Conservation (phyloP, 1,284 basidiomycete species). For the Ganoderma multipileum region DNA sequence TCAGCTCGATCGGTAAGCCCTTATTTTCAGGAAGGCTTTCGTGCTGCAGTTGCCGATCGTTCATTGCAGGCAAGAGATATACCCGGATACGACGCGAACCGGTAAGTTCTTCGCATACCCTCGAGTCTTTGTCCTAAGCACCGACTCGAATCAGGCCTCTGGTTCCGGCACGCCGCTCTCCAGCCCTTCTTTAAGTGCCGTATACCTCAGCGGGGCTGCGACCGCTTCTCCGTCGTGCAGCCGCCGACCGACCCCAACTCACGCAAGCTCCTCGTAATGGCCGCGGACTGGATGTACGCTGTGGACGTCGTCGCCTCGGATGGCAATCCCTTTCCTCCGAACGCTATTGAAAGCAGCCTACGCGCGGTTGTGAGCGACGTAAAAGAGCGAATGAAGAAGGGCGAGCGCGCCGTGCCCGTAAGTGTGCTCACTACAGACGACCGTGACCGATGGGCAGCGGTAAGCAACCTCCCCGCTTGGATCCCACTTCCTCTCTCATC, state of each 20-base stretch:
- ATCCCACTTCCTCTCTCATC: neutral
- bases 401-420: slow-evolving; percentile 67
- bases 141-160: slow-evolving; percentile 53
- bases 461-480: slow-evolving; percentile 43
- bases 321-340: slow-evolving; percentile 44
- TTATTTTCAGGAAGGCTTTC: neutral
- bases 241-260: slow-evolving; percentile 52
- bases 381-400: slow-evolving; percentile 52
- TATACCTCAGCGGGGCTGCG: slow-evolving; percentile 71
- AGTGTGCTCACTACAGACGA: slow-evolving; percentile 84
- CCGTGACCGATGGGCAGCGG: slow-evolving; percentile 86
- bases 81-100: slow-evolving; percentile 62
- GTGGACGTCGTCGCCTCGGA: slow-evolving; percentile 68
- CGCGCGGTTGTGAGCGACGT: slow-evolving; percentile 78
- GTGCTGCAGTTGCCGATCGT: neutral
- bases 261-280: slow-evolving; percentile 73
- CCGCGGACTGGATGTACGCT: slow-evolving; percentile 86
- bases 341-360: slow-evolving; percentile 74
- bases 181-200: slow-evolving; percentile 83
- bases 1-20: slow-evolving; percentile 64
- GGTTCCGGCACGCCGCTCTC: slow-evolving; percentile 63
- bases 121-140: neutral
- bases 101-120: slow-evolving; percentile 43
- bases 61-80: slow-evolving; percentile 55
- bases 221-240: slow-evolving; percentile 63